phyloP scores from a whole-genome alignment of 768 basidiomycete genomes.

The Kondoa subrosea region DNA sequence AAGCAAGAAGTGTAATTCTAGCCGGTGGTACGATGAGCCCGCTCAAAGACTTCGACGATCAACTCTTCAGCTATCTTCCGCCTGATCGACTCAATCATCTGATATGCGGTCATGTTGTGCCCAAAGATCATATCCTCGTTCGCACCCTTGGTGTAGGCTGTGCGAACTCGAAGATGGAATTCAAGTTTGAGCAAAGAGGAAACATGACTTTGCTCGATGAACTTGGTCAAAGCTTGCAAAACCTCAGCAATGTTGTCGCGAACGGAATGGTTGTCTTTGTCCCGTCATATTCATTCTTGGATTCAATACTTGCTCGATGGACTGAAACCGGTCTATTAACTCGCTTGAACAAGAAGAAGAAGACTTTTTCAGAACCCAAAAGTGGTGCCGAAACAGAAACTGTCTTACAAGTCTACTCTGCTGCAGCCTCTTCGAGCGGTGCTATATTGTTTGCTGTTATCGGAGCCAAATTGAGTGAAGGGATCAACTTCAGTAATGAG shows the following conservation, averaged over 20 bases:
- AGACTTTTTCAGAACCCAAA: constrained; percentile 56
- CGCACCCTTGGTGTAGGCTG: constrained; percentile 22
- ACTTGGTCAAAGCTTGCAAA: constrained; percentile 66
- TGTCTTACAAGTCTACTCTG: constrained; percentile 55
- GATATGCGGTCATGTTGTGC: constrained; percentile 85
- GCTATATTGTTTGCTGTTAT: constrained; percentile 77
- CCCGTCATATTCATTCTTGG: constrained; percentile 73
- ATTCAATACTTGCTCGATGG: constrained; percentile 53
- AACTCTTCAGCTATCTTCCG: constrained; percentile 56
- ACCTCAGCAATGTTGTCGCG: constrained; percentile 59
- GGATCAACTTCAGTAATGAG: constrained; percentile 45
- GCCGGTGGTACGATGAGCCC: constrained; percentile 98
- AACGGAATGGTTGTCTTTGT: constrained; percentile 86
- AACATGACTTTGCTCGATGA: constrained; percentile 41
- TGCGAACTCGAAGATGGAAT: constrained; percentile 39
- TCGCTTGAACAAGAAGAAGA: constrained; percentile 55
- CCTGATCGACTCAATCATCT: constrained; percentile 53
- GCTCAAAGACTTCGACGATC: constrained; percentile 70
- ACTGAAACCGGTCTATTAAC: constrained; percentile 43
- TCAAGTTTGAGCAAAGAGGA: constrained; percentile 59
- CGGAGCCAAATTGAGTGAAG: constrained; percentile 93
- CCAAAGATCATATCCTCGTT: constrained; percentile 59
- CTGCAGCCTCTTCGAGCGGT: constrained; percentile 32
- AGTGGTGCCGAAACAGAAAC: constrained; percentile 53
- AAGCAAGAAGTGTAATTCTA: constrained; percentile 65